Conservation (phyloP, 2,329 filamentous ascomycete genomes). For the Ophiognomonia clavigignenti-juglandacearum region DNA sequence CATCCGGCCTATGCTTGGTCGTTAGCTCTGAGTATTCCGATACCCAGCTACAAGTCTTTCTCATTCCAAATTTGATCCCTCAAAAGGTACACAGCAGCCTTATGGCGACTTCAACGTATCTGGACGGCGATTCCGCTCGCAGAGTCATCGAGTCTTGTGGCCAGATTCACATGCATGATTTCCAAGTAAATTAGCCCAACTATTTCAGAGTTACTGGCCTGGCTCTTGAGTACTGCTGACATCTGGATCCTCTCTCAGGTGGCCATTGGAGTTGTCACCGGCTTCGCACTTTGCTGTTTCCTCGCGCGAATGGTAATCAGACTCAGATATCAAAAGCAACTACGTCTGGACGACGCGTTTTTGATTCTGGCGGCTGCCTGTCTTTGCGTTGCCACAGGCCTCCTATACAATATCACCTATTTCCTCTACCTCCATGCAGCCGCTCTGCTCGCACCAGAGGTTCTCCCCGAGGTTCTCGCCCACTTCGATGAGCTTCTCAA, state of each 20-base stretch:
- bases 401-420: conserved; percentile 19
- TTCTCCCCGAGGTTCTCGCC: conserved; percentile 2
- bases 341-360: conserved; percentile 18
- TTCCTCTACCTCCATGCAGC: conserved; percentile 18
- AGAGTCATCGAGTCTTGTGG: conserved; percentile 14
- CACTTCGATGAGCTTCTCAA: conserved; percentile 10
- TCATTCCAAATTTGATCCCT: no score
- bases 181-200: conserved; percentile 7
- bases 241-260: background rate
- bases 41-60: no score
- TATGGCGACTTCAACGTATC: no score
- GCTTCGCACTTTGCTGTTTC: conserved; percentile 12
- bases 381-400: conserved; percentile 16
- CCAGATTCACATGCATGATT: conserved; percentile 16
- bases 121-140: conserved; percentile 9
- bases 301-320: conserved; percentile 17
- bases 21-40: no score
- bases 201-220: background rate
- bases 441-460: conserved; percentile 14
- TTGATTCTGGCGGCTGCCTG: conserved; percentile 16
- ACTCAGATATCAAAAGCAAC: conserved; percentile 15
- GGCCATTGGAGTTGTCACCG: conserved; percentile 14
- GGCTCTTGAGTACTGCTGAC: background rate
- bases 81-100: no score
- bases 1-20: no score